Base-by-base conservation (phyloP, 495 filamentous ascomycete species). In the Astrothelium subdiscretum region DNA sequence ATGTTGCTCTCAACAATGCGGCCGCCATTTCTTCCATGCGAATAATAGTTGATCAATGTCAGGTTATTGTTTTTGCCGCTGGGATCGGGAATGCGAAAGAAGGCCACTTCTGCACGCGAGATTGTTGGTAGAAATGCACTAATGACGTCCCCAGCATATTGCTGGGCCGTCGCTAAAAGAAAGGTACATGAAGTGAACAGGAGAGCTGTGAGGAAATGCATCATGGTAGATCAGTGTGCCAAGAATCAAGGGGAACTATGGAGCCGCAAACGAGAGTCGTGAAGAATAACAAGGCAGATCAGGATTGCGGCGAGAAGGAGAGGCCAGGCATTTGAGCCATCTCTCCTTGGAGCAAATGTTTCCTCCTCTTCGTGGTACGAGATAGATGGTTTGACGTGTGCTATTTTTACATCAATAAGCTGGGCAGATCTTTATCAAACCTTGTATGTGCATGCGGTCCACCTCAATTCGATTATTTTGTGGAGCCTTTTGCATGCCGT, bases 21-120 rank as follows among this genome's bases (percentile, higher is more conserved):
- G 29, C 58, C 12, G 22, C 63, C 63, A 52, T 61, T 43, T 2
- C 8, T 20, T 13, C 54, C 38, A 24, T 43, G 58, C 38, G 61
- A 60, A 48, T 54, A 52, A 54, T 68, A 66, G 60, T 68, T 68
- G 63, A 68, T 68, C n/a, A 68, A 40, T 6, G 66, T 68, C 8
- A 65, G 60, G 32, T 68, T 65, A 60, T 63, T 65, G 62, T 61
- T 48, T 54, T 5, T 5, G 44, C 51, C 54, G 11, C 42, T 31
- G 2, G 43, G 31, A 29, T 66, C 63, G 2, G 54, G 26, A 43
- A 65, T 62, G 22, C 58, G 54, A 42, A 62, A 68, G 60, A 57
- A 68, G 2, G 66, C 44, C 20, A 68, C 51, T 57, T 68, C 66
- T 35, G 31, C 31, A 11, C 64, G 60, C 10, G 61, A 54, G n/a